A percentile compares a stretch with the other conserved stretches of the same genome.
Conservation (phyloP, 148 eudicot genomes). For the Cornus suecica region DNA sequence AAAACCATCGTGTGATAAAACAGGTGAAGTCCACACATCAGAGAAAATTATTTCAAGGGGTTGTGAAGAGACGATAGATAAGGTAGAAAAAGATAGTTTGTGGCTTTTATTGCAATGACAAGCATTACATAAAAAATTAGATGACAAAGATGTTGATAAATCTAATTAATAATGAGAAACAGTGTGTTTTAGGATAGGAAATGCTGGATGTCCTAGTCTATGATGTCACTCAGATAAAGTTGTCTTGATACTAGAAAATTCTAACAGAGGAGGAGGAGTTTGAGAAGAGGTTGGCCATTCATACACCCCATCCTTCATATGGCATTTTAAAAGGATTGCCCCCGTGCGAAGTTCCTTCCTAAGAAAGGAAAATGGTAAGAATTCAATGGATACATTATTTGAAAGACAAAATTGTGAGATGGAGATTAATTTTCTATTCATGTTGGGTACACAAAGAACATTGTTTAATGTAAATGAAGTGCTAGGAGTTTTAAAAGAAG, state of each 20-base stretch:
- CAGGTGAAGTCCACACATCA: no score
- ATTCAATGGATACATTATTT: conserved; percentile 1
- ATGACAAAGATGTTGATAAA: no score
- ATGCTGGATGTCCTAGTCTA: conserved; percentile 16
- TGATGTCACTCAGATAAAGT: conserved; percentile 6
- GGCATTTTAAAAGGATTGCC: background rate
- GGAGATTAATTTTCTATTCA: conserved; percentile 11
- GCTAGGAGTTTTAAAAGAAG: background rate
- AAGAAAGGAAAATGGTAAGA: background rate
- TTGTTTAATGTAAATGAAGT: no score
- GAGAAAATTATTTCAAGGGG: no score
- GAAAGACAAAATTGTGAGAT: conserved; percentile 10
- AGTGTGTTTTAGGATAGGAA: background rate
- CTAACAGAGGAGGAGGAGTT: background rate
- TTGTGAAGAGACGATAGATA: no score
- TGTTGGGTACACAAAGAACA: no score
- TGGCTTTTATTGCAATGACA: background rate
- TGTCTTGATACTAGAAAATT: background rate
- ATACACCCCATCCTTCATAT: background rate
- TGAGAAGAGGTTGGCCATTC: background rate
- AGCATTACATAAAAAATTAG: conserved; percentile 11
- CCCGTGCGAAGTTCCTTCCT: background rate
- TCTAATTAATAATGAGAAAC: background rate
- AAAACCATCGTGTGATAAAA: no score
- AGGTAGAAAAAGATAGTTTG: no score